A percentile compares a stretch with the other conserved stretches of the same genome.
Conservation (phyloP, 2,329 filamentous ascomycete species). For the Phaeoacremonium minimum region DNA sequence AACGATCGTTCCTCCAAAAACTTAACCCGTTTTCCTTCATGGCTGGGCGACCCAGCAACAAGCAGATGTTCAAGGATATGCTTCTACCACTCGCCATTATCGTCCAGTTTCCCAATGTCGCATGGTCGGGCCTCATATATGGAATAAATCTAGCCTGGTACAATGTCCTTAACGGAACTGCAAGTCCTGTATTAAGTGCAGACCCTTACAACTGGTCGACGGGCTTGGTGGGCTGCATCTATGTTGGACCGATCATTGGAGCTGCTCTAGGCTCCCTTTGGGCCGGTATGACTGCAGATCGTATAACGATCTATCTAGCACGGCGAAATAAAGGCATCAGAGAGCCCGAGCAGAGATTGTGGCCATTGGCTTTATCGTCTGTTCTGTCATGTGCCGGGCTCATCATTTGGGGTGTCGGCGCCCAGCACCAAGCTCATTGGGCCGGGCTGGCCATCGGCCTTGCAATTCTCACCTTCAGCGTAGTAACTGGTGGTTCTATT, state of each 20-base stretch:
- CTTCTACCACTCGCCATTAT: slow-evolving; percentile 7
- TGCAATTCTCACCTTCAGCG: slow-evolving; percentile 32
- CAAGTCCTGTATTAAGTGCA: slow-evolving; percentile 10
- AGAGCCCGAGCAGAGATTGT: slow-evolving; percentile 22
- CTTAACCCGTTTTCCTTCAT: slow-evolving; percentile 9
- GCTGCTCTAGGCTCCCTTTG: slow-evolving; percentile 13
- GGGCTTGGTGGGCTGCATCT: slow-evolving; percentile 13
- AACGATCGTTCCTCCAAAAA: slow-evolving; percentile 18
- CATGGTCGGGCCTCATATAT: slow-evolving; percentile 17
- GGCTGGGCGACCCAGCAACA: slow-evolving; percentile 13
- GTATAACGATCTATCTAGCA: slow-evolving; percentile 23
- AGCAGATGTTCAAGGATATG: slow-evolving; percentile 14
- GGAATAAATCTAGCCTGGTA: slow-evolving; percentile 20
- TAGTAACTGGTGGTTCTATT: slow-evolving; percentile 30
- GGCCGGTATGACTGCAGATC: slow-evolving; percentile 14
- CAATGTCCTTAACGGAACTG: slow-evolving; percentile 19
- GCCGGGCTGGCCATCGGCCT: slow-evolving; percentile 33
- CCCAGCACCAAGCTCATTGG: slow-evolving; percentile 34
- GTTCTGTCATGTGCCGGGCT: slow-evolving; percentile 35
- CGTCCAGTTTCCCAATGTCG: slow-evolving; percentile 7
- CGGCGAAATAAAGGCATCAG: slow-evolving; percentile 33
- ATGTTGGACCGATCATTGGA: slow-evolving; percentile 13
- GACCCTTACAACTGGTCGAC: slow-evolving; percentile 16
- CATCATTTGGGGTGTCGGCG: slow-evolving; percentile 44
- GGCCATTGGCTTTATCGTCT: slow-evolving; percentile 19